Conservation (phyloP, 345 rosid species). For the Rhodamnia argentea region DNA sequence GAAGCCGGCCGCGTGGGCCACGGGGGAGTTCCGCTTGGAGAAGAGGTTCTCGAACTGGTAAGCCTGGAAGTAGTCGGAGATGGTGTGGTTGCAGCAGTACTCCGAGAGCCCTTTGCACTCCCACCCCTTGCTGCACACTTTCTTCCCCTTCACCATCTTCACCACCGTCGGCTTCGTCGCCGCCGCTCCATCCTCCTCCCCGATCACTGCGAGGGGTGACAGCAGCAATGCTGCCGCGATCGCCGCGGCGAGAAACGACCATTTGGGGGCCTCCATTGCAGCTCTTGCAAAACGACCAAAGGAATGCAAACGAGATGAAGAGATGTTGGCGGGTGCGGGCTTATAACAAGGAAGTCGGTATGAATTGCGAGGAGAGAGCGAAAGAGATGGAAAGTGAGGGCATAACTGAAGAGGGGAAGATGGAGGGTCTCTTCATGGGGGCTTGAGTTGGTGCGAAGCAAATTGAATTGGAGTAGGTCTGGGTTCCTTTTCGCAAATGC, state of each 20-base stretch:
- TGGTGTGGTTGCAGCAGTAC: constrained; percentile 61
- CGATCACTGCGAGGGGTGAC: neutral
- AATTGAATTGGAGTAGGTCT: constrained; percentile 5
- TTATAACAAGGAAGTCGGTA: neutral
- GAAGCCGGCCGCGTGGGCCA: constrained; percentile 72
- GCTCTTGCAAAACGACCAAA: neutral
- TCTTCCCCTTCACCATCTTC: constrained; percentile 59
- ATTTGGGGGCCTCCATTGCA: constrained; percentile 26
- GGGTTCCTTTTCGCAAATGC: constrained; percentile 35
- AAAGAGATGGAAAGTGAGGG: constrained; percentile 27
- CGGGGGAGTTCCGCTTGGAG: constrained; percentile 56
- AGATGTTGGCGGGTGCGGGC: neutral
- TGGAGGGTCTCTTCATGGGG: neutral
- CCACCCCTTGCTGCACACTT: constrained; percentile 63
- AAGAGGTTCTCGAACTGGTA: constrained; percentile 72
- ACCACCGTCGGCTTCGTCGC: constrained; percentile 39
- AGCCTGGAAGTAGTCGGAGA: constrained; percentile 56
- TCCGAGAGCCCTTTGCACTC: constrained; percentile 60
- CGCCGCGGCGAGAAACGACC: neutral
- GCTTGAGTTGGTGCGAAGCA: constrained; percentile 30
- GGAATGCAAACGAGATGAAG: neutral
- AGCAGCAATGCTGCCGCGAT: neutral
- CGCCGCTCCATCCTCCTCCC: neutral
- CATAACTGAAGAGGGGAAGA: constrained; percentile 32
- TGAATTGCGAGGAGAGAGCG: constrained; percentile 2